Conservation (phyloP, 768 basidiomycete species). For the Crassisporium funariophilum region DNA sequence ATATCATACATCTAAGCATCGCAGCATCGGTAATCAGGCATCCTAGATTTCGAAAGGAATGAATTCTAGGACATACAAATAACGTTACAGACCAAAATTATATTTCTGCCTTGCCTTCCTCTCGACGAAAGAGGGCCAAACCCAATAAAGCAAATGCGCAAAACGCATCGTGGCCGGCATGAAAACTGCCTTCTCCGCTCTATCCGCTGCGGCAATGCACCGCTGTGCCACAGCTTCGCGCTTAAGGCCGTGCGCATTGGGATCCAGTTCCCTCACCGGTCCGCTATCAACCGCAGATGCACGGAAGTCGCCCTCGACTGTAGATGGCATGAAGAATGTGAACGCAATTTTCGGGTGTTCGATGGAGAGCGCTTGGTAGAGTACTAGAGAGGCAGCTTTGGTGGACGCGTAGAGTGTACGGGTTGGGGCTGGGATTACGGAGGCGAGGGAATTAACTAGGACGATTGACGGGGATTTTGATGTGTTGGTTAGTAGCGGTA, state of each 20-base stretch:
- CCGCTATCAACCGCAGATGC: constrained; percentile 71
- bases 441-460: constrained; percentile 77
- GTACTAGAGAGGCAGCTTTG: constrained; percentile 75
- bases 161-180: constrained; percentile 50
- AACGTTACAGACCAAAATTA: constrained; percentile 39
- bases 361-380: constrained; percentile 79
- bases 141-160: constrained; percentile 65
- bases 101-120: constrained; percentile 65
- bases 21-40: no score
- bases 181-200: constrained; percentile 56
- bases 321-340: constrained; percentile 62
- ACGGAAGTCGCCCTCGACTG: constrained; percentile 80
- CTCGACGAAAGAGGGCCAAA: constrained; percentile 61
- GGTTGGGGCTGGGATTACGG: constrained; percentile 83
- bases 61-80: not conserved
- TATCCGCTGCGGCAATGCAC: constrained; percentile 64
- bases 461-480: constrained; percentile 74
- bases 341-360: constrained; percentile 75
- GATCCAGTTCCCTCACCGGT: constrained; percentile 48
- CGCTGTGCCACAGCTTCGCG: constrained; percentile 58
- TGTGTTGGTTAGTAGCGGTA: constrained; percentile 69
- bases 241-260: constrained; percentile 60
- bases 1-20: no score
- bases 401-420: constrained; percentile 83
- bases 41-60: no score